These are phyloP conservation scores for Fermentozyma sake DNA, from an alignment of 1,139 yeast genomes.

Conservation along the genomic window DNA sequence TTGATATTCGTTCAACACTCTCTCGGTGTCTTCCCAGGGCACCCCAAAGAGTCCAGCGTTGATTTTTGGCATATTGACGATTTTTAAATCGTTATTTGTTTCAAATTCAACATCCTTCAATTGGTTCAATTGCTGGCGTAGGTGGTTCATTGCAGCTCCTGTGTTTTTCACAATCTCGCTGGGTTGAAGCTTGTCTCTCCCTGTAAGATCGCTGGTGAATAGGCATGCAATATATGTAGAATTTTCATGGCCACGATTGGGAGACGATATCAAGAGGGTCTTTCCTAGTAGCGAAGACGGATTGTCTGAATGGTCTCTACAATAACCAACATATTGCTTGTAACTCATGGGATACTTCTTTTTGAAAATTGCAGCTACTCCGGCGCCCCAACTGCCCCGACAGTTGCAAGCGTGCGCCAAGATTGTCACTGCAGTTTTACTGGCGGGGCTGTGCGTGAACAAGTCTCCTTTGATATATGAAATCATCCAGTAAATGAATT, in stretches of 20 bases:
- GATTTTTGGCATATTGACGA: constrained; percentile 66
- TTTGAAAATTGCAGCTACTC: constrained; percentile 58
- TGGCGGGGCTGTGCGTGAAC: constrained; percentile 37
- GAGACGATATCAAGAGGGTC: constrained; percentile 39
- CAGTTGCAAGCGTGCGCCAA: constrained; percentile 79
- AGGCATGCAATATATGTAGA: constrained; percentile 52
- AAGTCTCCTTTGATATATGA: constrained; percentile 61
- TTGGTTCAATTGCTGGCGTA: constrained; percentile 33
- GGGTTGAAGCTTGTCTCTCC: constrained; percentile 18
- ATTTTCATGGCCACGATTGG: constrained; percentile 25
- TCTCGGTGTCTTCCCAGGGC: constrained; percentile 71
- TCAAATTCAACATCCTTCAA: constrained; percentile 10
- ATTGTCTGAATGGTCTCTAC: constrained; percentile 26
- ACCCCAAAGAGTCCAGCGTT: constrained; percentile 77
- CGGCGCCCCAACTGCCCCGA: constrained; percentile 81
- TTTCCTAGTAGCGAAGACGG: constrained; percentile 48
- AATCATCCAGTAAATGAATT: no score
- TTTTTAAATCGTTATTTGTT: constrained; percentile 11
- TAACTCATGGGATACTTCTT: constrained; percentile 49
- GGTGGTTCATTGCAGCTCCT: constrained; percentile 39
- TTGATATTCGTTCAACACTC: constrained; percentile 28
- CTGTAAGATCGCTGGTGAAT: constrained; percentile 57
- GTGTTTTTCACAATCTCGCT: constrained; percentile 48
- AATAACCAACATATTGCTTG: constrained; percentile 42
- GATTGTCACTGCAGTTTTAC: constrained; percentile 26